A percentile compares a stretch with the other conserved stretches of the same genome.
Conservation (phyloP, 208 protist species). For the Novymonas esmeraldas region DNA sequence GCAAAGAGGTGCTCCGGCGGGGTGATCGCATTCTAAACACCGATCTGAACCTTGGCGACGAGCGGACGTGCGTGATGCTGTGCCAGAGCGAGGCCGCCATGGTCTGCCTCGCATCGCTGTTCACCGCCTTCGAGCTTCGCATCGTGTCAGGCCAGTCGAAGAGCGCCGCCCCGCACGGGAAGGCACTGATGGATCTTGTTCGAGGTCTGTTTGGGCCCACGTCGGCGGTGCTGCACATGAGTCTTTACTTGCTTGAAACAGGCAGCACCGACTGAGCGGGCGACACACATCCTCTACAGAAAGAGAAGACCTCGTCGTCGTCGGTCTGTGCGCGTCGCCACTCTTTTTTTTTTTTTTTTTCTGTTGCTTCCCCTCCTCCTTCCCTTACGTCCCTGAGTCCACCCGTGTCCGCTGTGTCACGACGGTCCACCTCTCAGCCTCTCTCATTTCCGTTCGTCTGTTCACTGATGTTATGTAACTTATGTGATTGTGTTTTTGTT, state of each 20-base stretch:
- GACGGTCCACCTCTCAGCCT: background rate
- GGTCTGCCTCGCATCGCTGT: background rate
- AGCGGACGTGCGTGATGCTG: background rate
- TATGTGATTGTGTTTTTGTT: no score
- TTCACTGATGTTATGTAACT: no score
- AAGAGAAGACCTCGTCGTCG: no score
- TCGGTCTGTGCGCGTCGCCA: no score
- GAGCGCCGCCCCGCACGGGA: background rate
- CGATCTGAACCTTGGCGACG: background rate
- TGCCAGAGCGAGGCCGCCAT: background rate
- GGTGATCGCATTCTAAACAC: no score
- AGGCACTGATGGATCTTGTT: background rate
- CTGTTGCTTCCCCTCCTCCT: background rate
- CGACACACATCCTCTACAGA: no score
- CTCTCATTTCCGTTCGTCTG: background rate
- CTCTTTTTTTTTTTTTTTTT: background rate
- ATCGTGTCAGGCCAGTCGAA: background rate
- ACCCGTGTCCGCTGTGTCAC: background rate
- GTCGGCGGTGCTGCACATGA: no score
- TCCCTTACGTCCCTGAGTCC: background rate
- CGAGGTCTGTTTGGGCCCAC: background rate
- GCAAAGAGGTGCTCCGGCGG: background rate
- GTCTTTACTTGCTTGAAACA: no score
- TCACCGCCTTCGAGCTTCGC: background rate
- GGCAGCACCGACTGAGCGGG: no score